Evolutionary conservation across 495 filamentous ascomycete species (phyloP).

Genomic region (Talaromyces stipitatus): DNA sequence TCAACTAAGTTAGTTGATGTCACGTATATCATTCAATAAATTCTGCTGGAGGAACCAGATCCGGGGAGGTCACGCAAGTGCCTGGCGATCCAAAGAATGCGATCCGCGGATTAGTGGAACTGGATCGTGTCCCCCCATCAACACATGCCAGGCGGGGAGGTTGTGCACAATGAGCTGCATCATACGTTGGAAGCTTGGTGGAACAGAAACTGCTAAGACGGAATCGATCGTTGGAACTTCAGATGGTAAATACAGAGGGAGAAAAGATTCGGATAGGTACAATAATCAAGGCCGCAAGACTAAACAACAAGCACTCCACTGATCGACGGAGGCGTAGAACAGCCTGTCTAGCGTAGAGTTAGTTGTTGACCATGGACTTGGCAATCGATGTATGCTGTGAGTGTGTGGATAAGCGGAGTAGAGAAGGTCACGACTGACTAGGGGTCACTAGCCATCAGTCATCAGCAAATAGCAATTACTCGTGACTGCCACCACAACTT

Average conservation of each 20-base stretch:
- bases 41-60: background rate
- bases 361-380: background rate
- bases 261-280: too few relatives aligned
- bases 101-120: background rate
- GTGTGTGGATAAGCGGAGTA: background rate
- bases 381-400: background rate
- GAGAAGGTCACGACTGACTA: background rate
- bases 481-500: background rate
- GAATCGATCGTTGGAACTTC: background rate
- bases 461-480: background rate
- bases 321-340: conserved; percentile 1
- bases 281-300: background rate
- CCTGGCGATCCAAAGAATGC: background rate
- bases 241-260: background rate
- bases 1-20: too few relatives aligned
- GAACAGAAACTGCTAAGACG: background rate
- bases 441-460: background rate
- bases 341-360: background rate
- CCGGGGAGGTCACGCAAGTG: background rate
- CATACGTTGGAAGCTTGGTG: background rate
- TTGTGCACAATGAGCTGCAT: background rate
- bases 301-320: background rate
- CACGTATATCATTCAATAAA: too few relatives aligned
- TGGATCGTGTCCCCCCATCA: background rate
- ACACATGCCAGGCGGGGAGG: background rate